Base-by-base conservation (phyloP, 169 alveolate species). In the Eimeria brunetti region DNA sequence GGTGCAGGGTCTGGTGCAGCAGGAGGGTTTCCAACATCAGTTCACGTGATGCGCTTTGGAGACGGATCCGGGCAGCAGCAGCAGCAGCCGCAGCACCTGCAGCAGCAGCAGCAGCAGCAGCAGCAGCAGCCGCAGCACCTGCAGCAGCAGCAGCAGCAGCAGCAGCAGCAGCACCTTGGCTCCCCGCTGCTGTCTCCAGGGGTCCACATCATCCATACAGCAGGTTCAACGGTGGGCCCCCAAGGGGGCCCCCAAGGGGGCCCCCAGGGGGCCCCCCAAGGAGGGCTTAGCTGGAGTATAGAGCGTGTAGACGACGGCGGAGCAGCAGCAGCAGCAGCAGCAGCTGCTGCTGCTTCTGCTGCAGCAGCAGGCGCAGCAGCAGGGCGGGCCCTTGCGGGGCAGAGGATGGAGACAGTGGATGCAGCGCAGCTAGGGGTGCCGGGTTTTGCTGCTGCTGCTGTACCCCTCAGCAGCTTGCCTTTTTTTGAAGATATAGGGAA, bases 401-500 rank as follows among this genome's bases (percentile, higher is more conserved):
- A 58, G 67, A 8, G 27, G 27, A 8, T 58, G 18, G 67, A 51
- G 46, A 30, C 67, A 51, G 69, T 49, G 44, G 71, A 81, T 44
- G n/a, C 51, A 5, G n/a, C 71, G 27, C 71, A 49, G 51, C 44
- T 81, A 18, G 14, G 5, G 5, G 73, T 81, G 7, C 89, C 89
- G 6, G 89, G 89, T 6, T 36, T 81, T 24, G 33, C 9, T 2
- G 89, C 71, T 27, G 51, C 67, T 12, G 46, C 89, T n/a, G 73
- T 53, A 30, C 49, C 73, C 18, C 46, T 81, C 8, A 81, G 71
- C 53, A 51, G 73, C 36, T 46, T 81, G 38, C 89, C 89, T 33
- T 49, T 81, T 49, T 81, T 20, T 38, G 36, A 49, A 1, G 12
- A 38, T 30, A n/a, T 51, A 30, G 89, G 71, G 12, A 44, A 81